A percentile compares a stretch with the other conserved stretches of the same genome.
Conservation (phyloP, 2,329 filamentous ascomycete species). For the Fusarium begoniae region DNA sequence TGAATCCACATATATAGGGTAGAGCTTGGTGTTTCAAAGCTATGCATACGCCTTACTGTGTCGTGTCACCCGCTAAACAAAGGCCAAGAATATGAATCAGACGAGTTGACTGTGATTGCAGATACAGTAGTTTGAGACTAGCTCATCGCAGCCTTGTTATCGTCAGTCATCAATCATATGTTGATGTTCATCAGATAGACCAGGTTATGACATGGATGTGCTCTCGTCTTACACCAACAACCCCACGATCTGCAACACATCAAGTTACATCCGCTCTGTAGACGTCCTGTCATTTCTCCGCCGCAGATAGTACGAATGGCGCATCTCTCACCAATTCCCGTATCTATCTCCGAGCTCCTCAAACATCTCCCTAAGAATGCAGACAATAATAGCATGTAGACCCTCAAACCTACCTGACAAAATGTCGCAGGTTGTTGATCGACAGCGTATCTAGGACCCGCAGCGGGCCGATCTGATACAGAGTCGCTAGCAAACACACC, state of each 20-base stretch:
- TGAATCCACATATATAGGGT: not conserved
- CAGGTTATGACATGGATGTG: slow-evolving; percentile 7
- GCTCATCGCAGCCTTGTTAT: not conserved
- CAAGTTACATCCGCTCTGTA: slow-evolving; percentile 22
- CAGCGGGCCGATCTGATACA: slow-evolving; percentile 39
- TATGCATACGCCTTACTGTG: not conserved
- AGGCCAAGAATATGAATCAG: slow-evolving; percentile 3
- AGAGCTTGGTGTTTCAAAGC: not conserved
- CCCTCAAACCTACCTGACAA: slow-evolving; percentile 13
- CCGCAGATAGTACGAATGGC: not conserved
- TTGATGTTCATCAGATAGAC: not conserved
- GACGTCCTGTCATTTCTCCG: slow-evolving; percentile 11
- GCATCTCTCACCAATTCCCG: slow-evolving; percentile 5
- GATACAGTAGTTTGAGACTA: slow-evolving; percentile 24
- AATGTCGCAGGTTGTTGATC: slow-evolving; percentile 34
- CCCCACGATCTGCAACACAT: slow-evolving; percentile 23
- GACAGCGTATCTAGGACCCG: slow-evolving; percentile 29
- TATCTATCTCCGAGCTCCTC: slow-evolving; percentile 3
- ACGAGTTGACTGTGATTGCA: slow-evolving; percentile 7
- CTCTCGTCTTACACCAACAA: slow-evolving; percentile 3
- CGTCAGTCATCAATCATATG: slow-evolving; percentile 15
- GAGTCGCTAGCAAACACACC: slow-evolving; percentile 7
- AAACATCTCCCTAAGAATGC: not conserved
- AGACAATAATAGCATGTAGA: not conserved
- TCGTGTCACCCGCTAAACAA: not conserved